Evolutionary conservation across 768 basidiomycete species (phyloP), one percentile per base, ranked within the genome.

Genomic region (Coprinellus aureogranulatus): DNA sequence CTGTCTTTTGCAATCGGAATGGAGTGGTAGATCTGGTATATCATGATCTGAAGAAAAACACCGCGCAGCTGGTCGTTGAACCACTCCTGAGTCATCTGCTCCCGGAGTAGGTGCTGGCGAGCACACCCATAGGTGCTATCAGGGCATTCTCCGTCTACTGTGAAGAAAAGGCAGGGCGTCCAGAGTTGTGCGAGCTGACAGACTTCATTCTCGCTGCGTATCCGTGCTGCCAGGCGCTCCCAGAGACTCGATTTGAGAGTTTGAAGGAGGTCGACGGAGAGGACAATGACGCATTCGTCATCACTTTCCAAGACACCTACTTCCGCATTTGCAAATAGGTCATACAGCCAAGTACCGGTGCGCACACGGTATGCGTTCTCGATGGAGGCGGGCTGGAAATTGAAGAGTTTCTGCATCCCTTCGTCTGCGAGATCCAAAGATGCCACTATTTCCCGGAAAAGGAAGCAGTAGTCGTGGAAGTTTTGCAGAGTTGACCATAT

Each of bases 391-490:
- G 31, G 52, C 6, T 59, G 58, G 48, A 79, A 70, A 1, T 68
- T 67, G 46, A 81, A 78, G 2, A 79, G 54, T 52, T 65, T 72
- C 48, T 64, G 72, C n/a, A 78, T 62, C 2, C 51, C 58, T 1
- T 58, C 52, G 3, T 57, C 59, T 31, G 65, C 52, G 9, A 74
- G 71, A 54, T 76, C 65, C 9, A 58, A 37, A 8, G 66, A 52
- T 6, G 64, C 61, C 0, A 63, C 61, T 23, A 77, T 26, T 1
- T 65, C 57, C 11, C 67, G 60, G 12, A 81, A 61, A 12, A 71
- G 60, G 27, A 61, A 59, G 22, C 66, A 67, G 58, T 80, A 82
- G 2, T 54, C 22, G 1, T 65, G 59, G 58, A 80, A 82, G 23
- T 66, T 59, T 5, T 64, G 44, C 3, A 83, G 68, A 16, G 14